Evolutionary conservation across 108 stramenopile genomes (phyloP).

Genomic region (Parietichytrium sp.): DNA sequence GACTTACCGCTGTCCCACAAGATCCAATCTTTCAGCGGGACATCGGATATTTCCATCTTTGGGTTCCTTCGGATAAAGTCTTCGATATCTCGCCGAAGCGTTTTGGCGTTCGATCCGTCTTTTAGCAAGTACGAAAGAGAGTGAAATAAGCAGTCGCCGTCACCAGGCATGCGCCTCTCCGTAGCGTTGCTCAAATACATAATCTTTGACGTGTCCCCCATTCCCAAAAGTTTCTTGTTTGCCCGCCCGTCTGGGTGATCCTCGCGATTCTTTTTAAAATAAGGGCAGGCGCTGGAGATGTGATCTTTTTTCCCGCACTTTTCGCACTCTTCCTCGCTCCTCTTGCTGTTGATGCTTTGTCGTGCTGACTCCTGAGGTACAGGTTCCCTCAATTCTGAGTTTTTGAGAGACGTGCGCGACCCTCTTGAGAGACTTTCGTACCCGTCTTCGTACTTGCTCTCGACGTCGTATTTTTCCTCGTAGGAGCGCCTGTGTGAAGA

Average conservation of each 20-base stretch:
- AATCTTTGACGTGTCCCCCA: neutral
- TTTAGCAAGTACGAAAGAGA: constrained; percentile 43
- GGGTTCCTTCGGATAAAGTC: constrained; percentile 43
- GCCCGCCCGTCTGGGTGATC: constrained; percentile 46
- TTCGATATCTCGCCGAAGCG: constrained; percentile 25
- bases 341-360: too few relatives aligned
- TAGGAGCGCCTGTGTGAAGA: too few relatives aligned
- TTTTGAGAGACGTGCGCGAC: too few relatives aligned
- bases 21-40: constrained; percentile 49
- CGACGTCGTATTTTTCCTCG: too few relatives aligned
- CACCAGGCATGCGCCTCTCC: constrained; percentile 44
- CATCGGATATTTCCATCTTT: constrained; percentile 34
- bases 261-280: constrained; percentile 44
- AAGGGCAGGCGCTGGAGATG: constrained; percentile 39
- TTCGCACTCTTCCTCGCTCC: too few relatives aligned
- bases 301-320: constrained; percentile 45
- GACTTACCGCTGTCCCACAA: constrained; percentile 37
- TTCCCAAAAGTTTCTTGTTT: neutral
- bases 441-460: too few relatives aligned
- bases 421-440: too few relatives aligned
- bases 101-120: neutral
- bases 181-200: neutral
- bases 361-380: too few relatives aligned
- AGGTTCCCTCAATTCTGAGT: too few relatives aligned
- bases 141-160: constrained; percentile 51